A percentile compares a stretch with the other conserved stretches of the same genome.
Evolutionary conservation across 345 rosid genomes (phyloP).

Genomic region (Linum lewisii): DNA sequence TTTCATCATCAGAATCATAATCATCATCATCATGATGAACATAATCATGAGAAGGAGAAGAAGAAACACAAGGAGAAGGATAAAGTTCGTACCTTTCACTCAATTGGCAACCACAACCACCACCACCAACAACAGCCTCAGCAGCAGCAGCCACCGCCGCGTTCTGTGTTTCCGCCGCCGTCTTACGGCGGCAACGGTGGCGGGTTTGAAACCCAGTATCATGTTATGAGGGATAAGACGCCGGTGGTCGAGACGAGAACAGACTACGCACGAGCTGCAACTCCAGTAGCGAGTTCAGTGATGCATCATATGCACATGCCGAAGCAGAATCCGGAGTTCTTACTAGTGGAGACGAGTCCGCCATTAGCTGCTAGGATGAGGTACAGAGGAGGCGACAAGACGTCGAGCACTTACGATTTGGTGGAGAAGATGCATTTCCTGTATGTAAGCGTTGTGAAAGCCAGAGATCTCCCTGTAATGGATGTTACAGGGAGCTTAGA

Average conservation of each 20-base stretch:
- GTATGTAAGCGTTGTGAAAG: conserved; percentile 24
- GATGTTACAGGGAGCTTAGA: conserved; percentile 27
- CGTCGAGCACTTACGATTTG: conserved; percentile 20
- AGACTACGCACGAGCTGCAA: conserved; percentile 27
- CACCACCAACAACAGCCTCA: background rate
- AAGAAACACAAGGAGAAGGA: conserved; percentile 1
- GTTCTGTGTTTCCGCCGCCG: background rate
- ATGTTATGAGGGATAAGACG: conserved; percentile 15
- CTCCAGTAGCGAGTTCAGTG: conserved; percentile 6
- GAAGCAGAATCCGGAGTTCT: conserved; percentile 31
- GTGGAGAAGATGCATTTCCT: conserved; percentile 25
- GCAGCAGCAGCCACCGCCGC: background rate
- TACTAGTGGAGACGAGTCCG: conserved; percentile 31
- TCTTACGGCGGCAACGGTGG: background rate
- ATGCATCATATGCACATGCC: conserved; percentile 28
- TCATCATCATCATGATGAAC: background rate
- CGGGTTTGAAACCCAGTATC: conserved; percentile 11
- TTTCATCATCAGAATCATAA: background rate
- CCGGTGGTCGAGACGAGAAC: conserved; percentile 21
- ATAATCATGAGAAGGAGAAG: background rate
- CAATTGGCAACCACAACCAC: background rate
- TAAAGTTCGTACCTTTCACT: conserved; percentile 2
- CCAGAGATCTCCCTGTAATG: conserved; percentile 25
- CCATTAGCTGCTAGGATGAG: conserved; percentile 35
- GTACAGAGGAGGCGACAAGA: conserved; percentile 24